Evolutionary conservation across 352 stramenopile genomes (phyloP), one percentile per base, ranked within the genome.

Genomic region (Globisporangium barbulae): DNA sequence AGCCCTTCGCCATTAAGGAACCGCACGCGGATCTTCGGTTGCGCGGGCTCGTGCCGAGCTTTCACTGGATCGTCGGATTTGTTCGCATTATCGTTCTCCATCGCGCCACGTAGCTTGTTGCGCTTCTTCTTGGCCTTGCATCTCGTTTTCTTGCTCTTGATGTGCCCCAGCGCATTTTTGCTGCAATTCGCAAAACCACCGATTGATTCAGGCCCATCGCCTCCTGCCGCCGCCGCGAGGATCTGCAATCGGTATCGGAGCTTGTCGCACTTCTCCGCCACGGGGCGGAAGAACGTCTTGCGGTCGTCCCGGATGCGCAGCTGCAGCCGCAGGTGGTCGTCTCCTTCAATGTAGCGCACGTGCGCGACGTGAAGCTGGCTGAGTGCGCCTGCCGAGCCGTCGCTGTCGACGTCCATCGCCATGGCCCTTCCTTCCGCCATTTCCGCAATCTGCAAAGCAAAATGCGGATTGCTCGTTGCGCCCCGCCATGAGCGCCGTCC

Each of bases 221-320:
- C 47, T 13, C 22, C 53, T 6, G 62, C 64, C 9, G 71, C 53
- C 10, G 70, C 61, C 28, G 78, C 82, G 41, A 88, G 52, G 13
- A 91, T 62, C 71, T 89, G 75, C 55, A 91, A 54, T n/a, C 82
- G 82, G 35, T 78, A 67, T 55, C 79, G 77, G 21, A 91, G 60
- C 53, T 85, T 87, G 42, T 83, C 75, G 31, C 88, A 61, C 41
- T 70, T 78, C 57, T 91, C 82, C 13, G 39, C 35, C 5, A 64
- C 62, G 1, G 65, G 55, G 4, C 82, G 76, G 28, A 69, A 79
- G 59, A 90, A 88, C 2, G 67, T 82, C 68, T 84, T 85, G 59
- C 53, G 71, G 55, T 89, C 80, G 44, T 76, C 54, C 13, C 64
- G 68, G 31, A 91, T 71, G 41, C 63, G 61, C 47, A 91, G 39